Base-by-base conservation (phyloP, 2,329 filamentous ascomycete species). In the Pezicula carpinea region DNA sequence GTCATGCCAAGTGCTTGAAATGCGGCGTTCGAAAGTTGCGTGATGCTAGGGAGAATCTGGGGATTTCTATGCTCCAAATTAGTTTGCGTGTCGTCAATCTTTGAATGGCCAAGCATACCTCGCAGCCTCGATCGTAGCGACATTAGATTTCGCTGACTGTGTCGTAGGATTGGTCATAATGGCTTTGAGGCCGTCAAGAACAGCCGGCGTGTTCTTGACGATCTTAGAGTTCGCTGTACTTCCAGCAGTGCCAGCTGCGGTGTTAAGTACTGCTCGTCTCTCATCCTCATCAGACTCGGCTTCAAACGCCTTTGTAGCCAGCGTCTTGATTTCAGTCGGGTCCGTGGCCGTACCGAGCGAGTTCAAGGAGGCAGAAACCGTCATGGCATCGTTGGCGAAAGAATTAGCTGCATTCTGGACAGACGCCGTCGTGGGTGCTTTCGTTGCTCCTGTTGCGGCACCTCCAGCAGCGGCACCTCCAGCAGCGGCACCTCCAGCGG, bases 21-120 rank as follows among this genome's bases (percentile, higher is more conserved):
- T 6, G 58, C 58, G 7, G 53, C 46, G 14, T 60, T 59, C 4
- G 56, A 58, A 7, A 60, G 49, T 33, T 55, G 46, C 3, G 58
- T 60, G 46, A 60, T 60, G 31, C 53, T 58, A 6, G 58, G 58
- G 31, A 60, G 51, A 31, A 60, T 60, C 18, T 60, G 48, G 7
- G 58, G 51, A 32, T 60, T 60, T 53, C 58, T 59, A 21, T 32
- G 17, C 6, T 17, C 18, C 35, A 17, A 38, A 8, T 21, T 21
- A 18, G 15, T 5, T 38, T 38, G 10, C 14, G 6, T 6, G 23
- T 43, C n/a, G 7, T 8, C 6, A 21, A 7, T 23, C 26, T 34
- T 21, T 23, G 35, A 21, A 14, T 8, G 10, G 7, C 6, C 18
- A 11, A 32, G 21, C 48, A 22, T 48, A 58, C 55, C 53, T 54